Base-by-base conservation (phyloP, 495 filamentous ascomycete genomes). In the Clavariopsis aquatica region DNA sequence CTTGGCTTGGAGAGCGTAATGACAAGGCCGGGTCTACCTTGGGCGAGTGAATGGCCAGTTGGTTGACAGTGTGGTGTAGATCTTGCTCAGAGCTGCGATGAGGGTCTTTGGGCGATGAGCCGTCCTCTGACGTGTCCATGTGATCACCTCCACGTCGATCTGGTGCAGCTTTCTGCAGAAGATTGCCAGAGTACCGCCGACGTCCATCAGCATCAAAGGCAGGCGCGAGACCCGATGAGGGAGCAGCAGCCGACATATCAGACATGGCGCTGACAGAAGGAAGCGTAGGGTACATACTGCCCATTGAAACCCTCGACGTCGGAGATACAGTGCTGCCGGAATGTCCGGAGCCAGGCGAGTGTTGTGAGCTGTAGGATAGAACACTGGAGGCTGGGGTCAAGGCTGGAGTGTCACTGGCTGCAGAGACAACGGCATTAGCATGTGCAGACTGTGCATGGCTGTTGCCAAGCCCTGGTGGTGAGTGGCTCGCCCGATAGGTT, bases 321-420 rank as follows among this genome's bases (percentile, higher is more conserved):
- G 82, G 23, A 83, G 89, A 62, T 82, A 90, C 58, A 27, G 55
- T 71, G 74, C 90, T 82, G 67, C 81, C 84, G 46, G 76, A 76
- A 26, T 85, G 82, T 43, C 82, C 83, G 24, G 89, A 86, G 69
- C 81, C 82, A 0, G 94, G 93, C 4, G 93, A 97, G 71, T 94
- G 91, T 58, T 87, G 86, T 0, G 72, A 75, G 22, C 85, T 88
- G 76, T 96, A 94, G 0, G 90, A 93, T 72, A 91, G 82, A 17
- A 85, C 83, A 71, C 88, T 92, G n/a, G 90, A 93, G 1, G 93
- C 90, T 8, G 94, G 94, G 0, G 93, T 97, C 71, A 96, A 81
- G 0, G 89, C 92, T 8, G 93, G 92, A 20, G 92, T 95, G 58
- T 87, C 82, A 49, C 74, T 81, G 52, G 77, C 60, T 22, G 49